Base-by-base conservation (phyloP, 176 grass and related monocot species). In the Rhynchospora pubera region DNA sequence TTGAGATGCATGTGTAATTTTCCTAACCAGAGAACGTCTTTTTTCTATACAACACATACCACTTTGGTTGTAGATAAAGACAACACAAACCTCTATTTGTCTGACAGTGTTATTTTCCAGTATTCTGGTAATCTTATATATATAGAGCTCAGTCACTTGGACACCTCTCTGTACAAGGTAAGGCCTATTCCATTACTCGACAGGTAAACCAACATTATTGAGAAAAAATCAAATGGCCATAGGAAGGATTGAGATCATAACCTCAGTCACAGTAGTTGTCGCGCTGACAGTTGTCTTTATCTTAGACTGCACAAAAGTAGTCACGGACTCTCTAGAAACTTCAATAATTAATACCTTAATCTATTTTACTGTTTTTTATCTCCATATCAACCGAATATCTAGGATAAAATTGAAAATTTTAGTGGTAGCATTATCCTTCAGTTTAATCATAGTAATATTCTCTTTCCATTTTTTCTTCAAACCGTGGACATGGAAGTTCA, bases 301-400 rank as follows among this genome's bases (percentile, higher is more conserved):
- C 22, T 6, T 57, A n/a, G 16, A 7, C 16, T 6, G 15, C 18
- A 18, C 55, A n/a, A 62, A 23, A 5, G 8, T 28, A 28, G 1
- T 72, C 44, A 0, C 19, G 2, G 5, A 6, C n/a, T 7, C n/a
- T 4, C 44, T 72, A 12, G 44, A 9, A 48, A 47, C n/a, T 8
- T 43, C 32, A n/a, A 64, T 62, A 45, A 23, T 23, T 45, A 14
- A 62, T 24, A 45, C 78, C 7, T 42, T 80, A 4, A 47, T 63
- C 39, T 80, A 80, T 18, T 64, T 62, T 47, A 10, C 16, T 18
- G 18, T 80, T 44, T 80, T 24, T 80, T 80, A 64, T 62, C 78
- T 80, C 39, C 57, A 64, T 2, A 7, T 48, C 30, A 80, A 16
- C 55, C 57, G 34, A n/a, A 23, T 80, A 63, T 48, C 57, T 43